A percentile compares a stretch with the other conserved stretches of the same genome.
Conservation (phyloP, 768 basidiomycete genomes). For the Hortiboletus campestris region DNA sequence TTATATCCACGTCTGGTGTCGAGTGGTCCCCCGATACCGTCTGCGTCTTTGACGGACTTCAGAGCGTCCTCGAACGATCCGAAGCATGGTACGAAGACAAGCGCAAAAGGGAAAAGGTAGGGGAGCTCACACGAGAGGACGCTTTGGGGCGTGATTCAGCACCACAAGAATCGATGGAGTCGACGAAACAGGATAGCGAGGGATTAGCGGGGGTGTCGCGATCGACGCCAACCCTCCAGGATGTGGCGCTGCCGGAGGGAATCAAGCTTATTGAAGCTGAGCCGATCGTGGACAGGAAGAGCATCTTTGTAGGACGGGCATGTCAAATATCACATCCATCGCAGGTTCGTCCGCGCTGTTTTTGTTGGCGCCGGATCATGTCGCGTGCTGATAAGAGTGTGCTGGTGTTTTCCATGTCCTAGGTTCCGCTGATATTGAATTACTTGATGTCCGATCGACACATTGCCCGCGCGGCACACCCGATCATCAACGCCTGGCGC, state of each 20-base stretch:
- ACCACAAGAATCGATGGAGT: slow-evolving; percentile 5
- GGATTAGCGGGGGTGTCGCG: not conserved
- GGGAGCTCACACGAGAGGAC: slow-evolving; percentile 57
- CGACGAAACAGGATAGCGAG: slow-evolving; percentile 5
- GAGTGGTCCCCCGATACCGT: slow-evolving; percentile 73
- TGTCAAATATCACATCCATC: slow-evolving; percentile 75
- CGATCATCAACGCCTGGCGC: slow-evolving; percentile 80
- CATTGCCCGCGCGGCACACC: slow-evolving; percentile 74
- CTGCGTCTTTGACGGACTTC: slow-evolving; percentile 86
- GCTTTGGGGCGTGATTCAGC: slow-evolving; percentile 26
- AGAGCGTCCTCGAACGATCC: slow-evolving; percentile 67
- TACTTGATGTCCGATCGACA: slow-evolving; percentile 69
- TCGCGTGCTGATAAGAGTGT: not conserved
- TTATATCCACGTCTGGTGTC: slow-evolving; percentile 73
- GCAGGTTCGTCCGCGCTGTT: slow-evolving; percentile 45
- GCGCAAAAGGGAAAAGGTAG: slow-evolving; percentile 52
- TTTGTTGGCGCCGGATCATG: not conserved
- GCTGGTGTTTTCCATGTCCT: not conserved
- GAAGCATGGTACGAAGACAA: slow-evolving; percentile 70
- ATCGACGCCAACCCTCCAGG: slow-evolving; percentile 2
- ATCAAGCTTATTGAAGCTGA: slow-evolving; percentile 71
- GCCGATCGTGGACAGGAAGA: slow-evolving; percentile 83
- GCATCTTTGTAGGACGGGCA: slow-evolving; percentile 82
- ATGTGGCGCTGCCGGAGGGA: slow-evolving; percentile 49
- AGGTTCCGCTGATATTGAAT: slow-evolving; percentile 69